A percentile compares a stretch with the other conserved stretches of the same genome.
phyloP scores from a whole-genome alignment of 2,329 filamentous ascomycete genomes.

The Sporothrix brunneoviolacea region DNA sequence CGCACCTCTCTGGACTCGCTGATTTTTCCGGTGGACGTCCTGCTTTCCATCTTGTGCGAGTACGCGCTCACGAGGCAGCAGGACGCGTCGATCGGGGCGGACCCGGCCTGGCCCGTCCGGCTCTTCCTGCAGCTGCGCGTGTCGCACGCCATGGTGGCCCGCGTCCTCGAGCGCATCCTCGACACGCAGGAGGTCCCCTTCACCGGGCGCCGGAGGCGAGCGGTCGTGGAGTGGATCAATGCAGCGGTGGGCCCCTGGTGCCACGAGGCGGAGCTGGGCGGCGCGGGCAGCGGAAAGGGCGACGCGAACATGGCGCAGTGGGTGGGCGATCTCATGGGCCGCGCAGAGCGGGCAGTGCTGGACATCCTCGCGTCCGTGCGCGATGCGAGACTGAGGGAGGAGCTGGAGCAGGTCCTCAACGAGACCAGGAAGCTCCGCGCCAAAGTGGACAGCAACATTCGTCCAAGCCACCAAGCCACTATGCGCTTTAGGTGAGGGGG shows the following conservation, averaged over 20 bases:
- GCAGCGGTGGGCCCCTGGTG: constrained; percentile 44
- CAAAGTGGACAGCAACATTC: constrained; percentile 19
- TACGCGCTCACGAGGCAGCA: constrained; percentile 55
- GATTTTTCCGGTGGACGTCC: constrained; percentile 56
- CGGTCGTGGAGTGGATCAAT: constrained; percentile 49
- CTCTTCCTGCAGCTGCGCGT: constrained; percentile 51
- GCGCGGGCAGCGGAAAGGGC: constrained; percentile 24
- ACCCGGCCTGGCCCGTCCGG: constrained; percentile 51
- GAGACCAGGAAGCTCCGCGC: constrained; percentile 19
- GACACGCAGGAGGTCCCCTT: constrained; percentile 55
- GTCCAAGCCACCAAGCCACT: constrained; percentile 11
- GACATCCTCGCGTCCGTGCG: constrained; percentile 29
- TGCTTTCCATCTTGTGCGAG: constrained; percentile 56
- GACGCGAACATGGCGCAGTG: constrained; percentile 34
- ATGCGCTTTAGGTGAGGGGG: constrained; percentile 15
- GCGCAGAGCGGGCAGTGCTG: constrained; percentile 42
- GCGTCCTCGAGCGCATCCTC: constrained; percentile 50
- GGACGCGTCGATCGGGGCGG: constrained; percentile 50
- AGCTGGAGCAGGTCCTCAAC: constrained; percentile 20
- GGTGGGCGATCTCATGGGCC: constrained; percentile 43
- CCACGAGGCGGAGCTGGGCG: constrained; percentile 41
- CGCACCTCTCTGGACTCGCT: constrained; percentile 59
- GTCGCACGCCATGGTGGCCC: constrained; percentile 49
- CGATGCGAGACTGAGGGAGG: constrained; percentile 14
- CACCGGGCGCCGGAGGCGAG: constrained; percentile 41